phyloP scores from a whole-genome alignment of 2,329 filamentous ascomycete species.

The Aureobasidium namibiae region DNA sequence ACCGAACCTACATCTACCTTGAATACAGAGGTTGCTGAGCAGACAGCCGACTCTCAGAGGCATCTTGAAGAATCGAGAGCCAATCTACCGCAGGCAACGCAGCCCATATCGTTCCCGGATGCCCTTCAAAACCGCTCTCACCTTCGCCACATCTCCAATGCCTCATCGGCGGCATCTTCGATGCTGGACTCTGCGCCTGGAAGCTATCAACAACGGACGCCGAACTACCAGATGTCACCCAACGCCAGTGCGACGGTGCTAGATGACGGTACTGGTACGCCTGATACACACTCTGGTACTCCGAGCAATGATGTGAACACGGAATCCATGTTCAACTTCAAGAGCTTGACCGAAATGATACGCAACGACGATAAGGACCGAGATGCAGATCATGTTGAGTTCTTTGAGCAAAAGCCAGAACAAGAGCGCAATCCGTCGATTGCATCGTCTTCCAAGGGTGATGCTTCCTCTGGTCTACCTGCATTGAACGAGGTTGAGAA shows the following conservation, averaged over 20 bases:
- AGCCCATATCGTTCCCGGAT: slow-evolving; percentile 20
- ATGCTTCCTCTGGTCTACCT: not conserved
- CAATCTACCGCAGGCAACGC: slow-evolving; percentile 27
- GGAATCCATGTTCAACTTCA: slow-evolving; percentile 87
- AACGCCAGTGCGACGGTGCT: slow-evolving; percentile 1
- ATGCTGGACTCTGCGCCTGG: slow-evolving; percentile 57
- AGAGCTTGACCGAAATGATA: slow-evolving; percentile 77
- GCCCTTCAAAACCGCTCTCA: slow-evolving; percentile 21
- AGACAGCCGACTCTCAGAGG: slow-evolving; percentile 29
- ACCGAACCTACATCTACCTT: slow-evolving; percentile 35
- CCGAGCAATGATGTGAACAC: slow-evolving; percentile 44
- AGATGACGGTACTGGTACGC: slow-evolving; percentile 1
- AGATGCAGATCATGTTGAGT: slow-evolving; percentile 33
- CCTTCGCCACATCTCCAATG: slow-evolving; percentile 71
- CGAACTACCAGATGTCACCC: not conserved
- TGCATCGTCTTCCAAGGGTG: not conserved
- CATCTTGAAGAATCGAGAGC: slow-evolving; percentile 39
- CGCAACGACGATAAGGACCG: slow-evolving; percentile 51
- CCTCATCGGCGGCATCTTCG: slow-evolving; percentile 76
- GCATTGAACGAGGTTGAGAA: not conserved
- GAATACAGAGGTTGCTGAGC: slow-evolving; percentile 24
- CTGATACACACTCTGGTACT: slow-evolving; percentile 22
- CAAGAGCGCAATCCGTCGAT: not conserved
- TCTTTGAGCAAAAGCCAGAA: slow-evolving; percentile 17
- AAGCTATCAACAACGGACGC: slow-evolving; percentile 23